These are phyloP conservation scores for Solanum ahanhuiri DNA, from an alignment of 257 asterid species.

Conservation along the genomic window DNA sequence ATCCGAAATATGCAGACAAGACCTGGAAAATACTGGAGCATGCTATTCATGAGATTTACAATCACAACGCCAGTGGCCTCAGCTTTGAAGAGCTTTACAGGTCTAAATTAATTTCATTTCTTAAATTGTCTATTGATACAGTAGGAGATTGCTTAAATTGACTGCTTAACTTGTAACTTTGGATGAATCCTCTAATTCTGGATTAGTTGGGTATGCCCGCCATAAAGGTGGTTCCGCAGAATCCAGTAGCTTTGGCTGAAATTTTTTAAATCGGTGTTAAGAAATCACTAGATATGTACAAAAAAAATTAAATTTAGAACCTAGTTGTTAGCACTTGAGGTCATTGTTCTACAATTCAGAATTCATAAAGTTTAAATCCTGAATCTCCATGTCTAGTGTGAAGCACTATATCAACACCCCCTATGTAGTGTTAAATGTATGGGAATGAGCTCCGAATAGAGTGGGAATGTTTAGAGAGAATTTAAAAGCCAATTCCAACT, in stretches of 20 bases:
- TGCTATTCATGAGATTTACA: conserved; percentile 82
- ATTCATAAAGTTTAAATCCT: background rate
- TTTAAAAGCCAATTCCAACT: background rate
- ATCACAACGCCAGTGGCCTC: conserved; percentile 81
- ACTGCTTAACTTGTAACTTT: background rate
- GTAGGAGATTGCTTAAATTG: background rate
- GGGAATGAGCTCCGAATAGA: background rate
- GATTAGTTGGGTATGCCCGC: background rate
- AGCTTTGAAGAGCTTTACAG: conserved; percentile 88
- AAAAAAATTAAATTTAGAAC: background rate
- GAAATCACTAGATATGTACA: background rate
- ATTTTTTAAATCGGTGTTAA: background rate
- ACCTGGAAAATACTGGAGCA: conserved; percentile 87
- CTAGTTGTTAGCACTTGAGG: background rate
- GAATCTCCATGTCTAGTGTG: background rate
- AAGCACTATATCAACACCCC: background rate
- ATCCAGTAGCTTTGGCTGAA: background rate
- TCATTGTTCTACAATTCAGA: background rate
- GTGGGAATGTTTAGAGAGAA: background rate
- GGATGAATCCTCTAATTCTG: background rate
- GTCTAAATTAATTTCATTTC: conserved; percentile 15
- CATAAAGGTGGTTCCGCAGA: background rate
- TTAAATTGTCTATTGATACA: background rate
- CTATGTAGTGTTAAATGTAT: background rate
- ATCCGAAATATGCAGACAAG: conserved; percentile 87